Conservation (phyloP, 2,329 filamentous ascomycete species). For the Nigrograna mackinnonii region DNA sequence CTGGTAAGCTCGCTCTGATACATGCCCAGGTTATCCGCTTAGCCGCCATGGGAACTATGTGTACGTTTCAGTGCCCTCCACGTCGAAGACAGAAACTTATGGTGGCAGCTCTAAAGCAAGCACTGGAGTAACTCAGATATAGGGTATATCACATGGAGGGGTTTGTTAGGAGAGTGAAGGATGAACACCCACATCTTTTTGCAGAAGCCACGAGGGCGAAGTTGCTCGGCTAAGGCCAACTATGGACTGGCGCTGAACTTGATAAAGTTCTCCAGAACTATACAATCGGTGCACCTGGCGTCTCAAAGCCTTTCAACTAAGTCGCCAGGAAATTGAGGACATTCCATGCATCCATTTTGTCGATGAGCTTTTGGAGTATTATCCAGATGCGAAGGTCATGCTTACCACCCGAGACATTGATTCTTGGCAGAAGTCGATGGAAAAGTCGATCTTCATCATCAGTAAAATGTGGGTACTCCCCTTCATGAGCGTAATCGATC, state of each 20-base stretch:
- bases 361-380: slow-evolving; percentile 40
- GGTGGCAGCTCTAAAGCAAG: slow-evolving; percentile 14
- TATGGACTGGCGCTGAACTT: slow-evolving; percentile 12
- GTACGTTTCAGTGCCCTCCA: too few species aligned
- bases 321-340: slow-evolving; percentile 5
- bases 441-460: slow-evolving; percentile 5
- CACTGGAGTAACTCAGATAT: slow-evolving; percentile 14
- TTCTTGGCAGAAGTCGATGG: slow-evolving; percentile 6
- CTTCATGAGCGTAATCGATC: slow-evolving; percentile 1
- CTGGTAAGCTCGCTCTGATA: slow-evolving; percentile 4
- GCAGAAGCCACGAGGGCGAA: slow-evolving; percentile 12
- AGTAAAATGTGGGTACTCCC: slow-evolving; percentile 2
- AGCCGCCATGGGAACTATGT: slow-evolving; percentile 12
- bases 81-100: too few species aligned
- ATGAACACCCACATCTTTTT: slow-evolving; percentile 5
- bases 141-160: slow-evolving; percentile 13
- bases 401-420: slow-evolving; percentile 14
- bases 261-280: slow-evolving; percentile 16
- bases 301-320: not conserved
- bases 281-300: slow-evolving; percentile 3
- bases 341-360: slow-evolving; percentile 56
- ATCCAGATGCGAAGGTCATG: slow-evolving; percentile 21
- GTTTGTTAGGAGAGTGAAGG: slow-evolving; percentile 5
- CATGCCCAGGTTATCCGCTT: not conserved
- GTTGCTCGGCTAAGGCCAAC: slow-evolving; percentile 9